Conservation (phyloP, 2,329 filamentous ascomycete genomes). For the Talaromyces piceae region DNA sequence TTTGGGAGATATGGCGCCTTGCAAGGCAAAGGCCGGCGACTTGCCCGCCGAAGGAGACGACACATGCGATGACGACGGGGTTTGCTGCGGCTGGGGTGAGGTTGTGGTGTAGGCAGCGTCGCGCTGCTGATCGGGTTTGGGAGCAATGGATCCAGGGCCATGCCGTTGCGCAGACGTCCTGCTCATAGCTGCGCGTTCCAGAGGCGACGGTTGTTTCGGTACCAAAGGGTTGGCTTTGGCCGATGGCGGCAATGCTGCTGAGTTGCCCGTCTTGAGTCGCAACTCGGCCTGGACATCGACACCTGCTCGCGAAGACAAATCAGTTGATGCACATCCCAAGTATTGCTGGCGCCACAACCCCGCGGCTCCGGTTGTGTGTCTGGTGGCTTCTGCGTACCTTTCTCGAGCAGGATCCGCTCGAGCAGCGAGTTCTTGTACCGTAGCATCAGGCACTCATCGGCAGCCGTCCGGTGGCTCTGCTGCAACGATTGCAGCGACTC, state of each 20-base stretch:
- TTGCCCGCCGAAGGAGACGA: conserved; percentile 58
- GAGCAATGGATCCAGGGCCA: conserved; percentile 60
- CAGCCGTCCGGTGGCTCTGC: conserved; percentile 85
- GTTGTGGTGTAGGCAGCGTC: conserved; percentile 37
- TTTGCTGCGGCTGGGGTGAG: conserved; percentile 70
- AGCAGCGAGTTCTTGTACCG: conserved; percentile 97
- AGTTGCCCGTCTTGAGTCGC: conserved; percentile 83
- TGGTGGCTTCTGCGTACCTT: conserved; percentile 59
- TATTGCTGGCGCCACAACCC: no score
- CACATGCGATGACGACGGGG: conserved; percentile 70
- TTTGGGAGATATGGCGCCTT: conserved; percentile 56
- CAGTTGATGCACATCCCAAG: no score
- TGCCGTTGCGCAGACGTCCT: conserved; percentile 66
- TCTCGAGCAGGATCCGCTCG: conserved; percentile 91
- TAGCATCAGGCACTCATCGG: conserved; percentile 96
- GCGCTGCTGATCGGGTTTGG: conserved; percentile 53
- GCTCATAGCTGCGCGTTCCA: conserved; percentile 74
- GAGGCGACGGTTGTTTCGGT: conserved; percentile 63
- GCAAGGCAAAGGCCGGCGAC: conserved; percentile 55
- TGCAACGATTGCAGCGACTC: conserved; percentile 87
- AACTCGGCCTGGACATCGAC: conserved; percentile 97
- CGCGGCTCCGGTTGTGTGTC: no score
- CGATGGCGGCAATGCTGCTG: conserved; percentile 53
- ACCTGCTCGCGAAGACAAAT: conserved; percentile 44
- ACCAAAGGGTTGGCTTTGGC: conserved; percentile 58